Evolutionary conservation across 2,329 filamentous ascomycete genomes (phyloP), one percentile per base, ranked within the genome.

Genomic region (Annulohypoxylon truncatum): DNA sequence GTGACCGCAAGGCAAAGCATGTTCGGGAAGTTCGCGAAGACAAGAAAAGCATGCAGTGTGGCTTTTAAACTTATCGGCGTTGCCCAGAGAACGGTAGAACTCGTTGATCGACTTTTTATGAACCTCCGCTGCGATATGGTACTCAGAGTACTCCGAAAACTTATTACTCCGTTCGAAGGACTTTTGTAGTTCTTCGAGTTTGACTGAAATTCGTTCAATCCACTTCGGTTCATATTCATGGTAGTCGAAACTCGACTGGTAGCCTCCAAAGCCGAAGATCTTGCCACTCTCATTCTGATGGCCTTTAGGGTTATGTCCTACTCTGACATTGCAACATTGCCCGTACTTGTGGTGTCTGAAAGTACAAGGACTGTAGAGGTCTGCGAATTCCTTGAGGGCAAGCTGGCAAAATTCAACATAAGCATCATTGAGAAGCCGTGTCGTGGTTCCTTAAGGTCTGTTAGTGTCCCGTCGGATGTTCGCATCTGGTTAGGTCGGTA

Each of bases 41-140:
- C 76, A 77, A 42, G 74, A 77, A 8, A 77, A 70, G 52, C 76
- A 77, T 4, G 74, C 73, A 10, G 75, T 75, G 47, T 77, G 75
- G 53, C 76, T 77, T 22, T 76, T 52, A 38, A 71, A 76, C 22
- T 72, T 70, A 4, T 69, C 67, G n/a, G 74, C 72, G 2, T 66
- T 69, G 2, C 73, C 73, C 15, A 77, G 51, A 13, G 72, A 57
- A 18, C 75, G 73, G 47, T 76, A 77, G 0, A 77, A 68, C 51
- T 76, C 72, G 35, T 76, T 76, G n/a, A 77, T 57, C 12, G 72
- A 69, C 33, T 77, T 75, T 47, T 73, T 71, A 50, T 77, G 76
- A 1, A 77, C 67, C 1, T 75, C 53, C 4, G 74, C 67, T 3
- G 75, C 73, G 9, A 75, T 71, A 55, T 76, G 69, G 15, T 76